Conservation (phyloP, 345 rosid species). For the Eucalyptus decipiens region DNA sequence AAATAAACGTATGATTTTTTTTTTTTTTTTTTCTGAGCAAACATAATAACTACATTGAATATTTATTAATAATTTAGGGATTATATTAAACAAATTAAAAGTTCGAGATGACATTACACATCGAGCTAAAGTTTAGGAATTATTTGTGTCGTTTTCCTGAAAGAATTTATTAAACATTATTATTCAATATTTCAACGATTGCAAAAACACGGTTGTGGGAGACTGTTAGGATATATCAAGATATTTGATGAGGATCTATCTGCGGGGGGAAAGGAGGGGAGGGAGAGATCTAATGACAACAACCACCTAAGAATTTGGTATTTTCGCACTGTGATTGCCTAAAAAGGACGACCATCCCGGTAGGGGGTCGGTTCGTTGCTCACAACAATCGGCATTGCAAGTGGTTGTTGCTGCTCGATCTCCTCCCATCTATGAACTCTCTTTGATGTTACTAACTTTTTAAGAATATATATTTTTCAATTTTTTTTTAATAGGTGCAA, state of each 20-base stretch:
- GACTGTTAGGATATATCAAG: neutral
- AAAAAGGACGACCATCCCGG: neutral
- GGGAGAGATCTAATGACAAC: neutral
- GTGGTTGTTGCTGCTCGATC: neutral
- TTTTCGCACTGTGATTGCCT: neutral
- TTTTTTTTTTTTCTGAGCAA: no score
- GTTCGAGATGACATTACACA: rapidly evolving
- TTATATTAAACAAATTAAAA: no score
- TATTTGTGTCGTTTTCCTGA: no score
- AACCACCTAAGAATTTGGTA: neutral
- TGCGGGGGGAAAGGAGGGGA: neutral
- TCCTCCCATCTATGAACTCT: neutral
- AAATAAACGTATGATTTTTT: no score
- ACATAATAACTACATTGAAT: neutral
- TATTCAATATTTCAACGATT: neutral
- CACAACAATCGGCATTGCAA: neutral
- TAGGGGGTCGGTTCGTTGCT: neutral
- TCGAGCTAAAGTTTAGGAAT: no score
- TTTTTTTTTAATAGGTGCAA: neutral
- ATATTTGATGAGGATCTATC: neutral
- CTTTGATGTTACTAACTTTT: neutral
- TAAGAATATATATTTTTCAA: no score
- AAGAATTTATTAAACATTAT: neutral
- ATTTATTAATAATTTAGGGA: no score
- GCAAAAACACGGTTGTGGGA: neutral